Evolutionary conservation across 495 filamentous ascomycete species (phyloP).

Genomic region (Penicillium herquei): DNA sequence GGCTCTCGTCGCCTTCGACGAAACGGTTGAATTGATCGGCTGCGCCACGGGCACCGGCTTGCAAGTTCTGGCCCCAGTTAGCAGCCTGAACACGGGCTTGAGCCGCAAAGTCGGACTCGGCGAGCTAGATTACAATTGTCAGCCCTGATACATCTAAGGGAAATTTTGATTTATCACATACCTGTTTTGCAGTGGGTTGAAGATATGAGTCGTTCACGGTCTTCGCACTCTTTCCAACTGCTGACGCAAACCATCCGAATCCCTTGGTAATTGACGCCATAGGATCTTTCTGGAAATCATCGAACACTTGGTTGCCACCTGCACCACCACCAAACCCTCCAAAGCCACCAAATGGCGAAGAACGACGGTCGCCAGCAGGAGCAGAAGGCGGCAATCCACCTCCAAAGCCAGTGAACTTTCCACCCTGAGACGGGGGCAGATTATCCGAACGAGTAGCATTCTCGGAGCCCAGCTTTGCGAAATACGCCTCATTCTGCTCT

Average conservation of each 20-base stretch:
- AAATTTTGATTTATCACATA: constrained; percentile 36
- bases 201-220: constrained; percentile 85
- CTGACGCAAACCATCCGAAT: constrained; percentile 87
- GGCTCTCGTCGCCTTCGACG: constrained; percentile 63
- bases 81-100: constrained; percentile 73
- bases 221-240: constrained; percentile 85
- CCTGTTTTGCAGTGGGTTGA: constrained; percentile 84
- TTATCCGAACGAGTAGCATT: constrained; percentile 74
- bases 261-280: constrained; percentile 85
- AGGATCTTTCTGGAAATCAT: constrained; percentile 89
- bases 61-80: constrained; percentile 60
- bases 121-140: constrained; percentile 42
- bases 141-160: background rate
- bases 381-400: constrained; percentile 53
- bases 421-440: constrained; percentile 82
- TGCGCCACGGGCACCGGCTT: constrained; percentile 66
- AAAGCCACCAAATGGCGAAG: constrained; percentile 28
- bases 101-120: constrained; percentile 82
- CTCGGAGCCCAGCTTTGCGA: constrained; percentile 74
- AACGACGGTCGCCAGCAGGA: constrained; percentile 22
- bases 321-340: constrained; percentile 21
- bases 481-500: constrained; percentile 81
- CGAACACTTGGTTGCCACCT: constrained; percentile 57
- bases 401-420: constrained; percentile 90
- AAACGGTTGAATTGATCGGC: constrained; percentile 78